These are phyloP conservation scores for Coemansia guatemalensis DNA, from an alignment of 192 early-diverging fungal species.

Conservation along the genomic window DNA sequence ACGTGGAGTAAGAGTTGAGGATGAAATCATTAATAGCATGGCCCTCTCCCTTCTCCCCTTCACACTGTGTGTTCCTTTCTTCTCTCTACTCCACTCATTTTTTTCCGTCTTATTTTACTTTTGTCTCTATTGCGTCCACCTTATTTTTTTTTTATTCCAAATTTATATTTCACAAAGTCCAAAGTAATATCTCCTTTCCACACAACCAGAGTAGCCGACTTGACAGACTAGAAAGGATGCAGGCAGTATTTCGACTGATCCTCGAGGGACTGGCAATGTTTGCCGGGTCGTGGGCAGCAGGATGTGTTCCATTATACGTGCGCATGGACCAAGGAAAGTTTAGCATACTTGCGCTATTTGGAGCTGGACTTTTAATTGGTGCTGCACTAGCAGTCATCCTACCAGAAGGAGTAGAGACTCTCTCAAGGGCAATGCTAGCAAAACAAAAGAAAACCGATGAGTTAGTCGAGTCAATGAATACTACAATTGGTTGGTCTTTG, in stretches of 20 bases:
- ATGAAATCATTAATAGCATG: too few species aligned
- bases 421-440: slow-evolving; percentile 55
- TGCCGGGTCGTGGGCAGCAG: slow-evolving; percentile 81
- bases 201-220: too few species aligned
- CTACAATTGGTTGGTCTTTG: slow-evolving; percentile 73
- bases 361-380: slow-evolving; percentile 89
- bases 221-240: slow-evolving; percentile 13
- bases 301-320: slow-evolving; percentile 81
- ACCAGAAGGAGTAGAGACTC: slow-evolving; percentile 93
- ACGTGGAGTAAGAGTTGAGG: too few species aligned
- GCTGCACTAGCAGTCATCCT: slow-evolving; percentile 91
- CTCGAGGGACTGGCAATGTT: slow-evolving; percentile 70
- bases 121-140: background rate
- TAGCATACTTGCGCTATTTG: slow-evolving; percentile 72
- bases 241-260: slow-evolving; percentile 50
- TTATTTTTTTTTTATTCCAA: slow-evolving; percentile 2
- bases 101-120: background rate
- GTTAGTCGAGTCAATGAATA: slow-evolving; percentile 36
- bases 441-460: slow-evolving; percentile 8
- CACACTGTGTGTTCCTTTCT: too few species aligned
- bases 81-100: background rate
- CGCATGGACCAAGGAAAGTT: slow-evolving; percentile 73
- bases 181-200: too few species aligned
- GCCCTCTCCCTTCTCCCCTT: too few species aligned
- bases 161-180: background rate